Evolutionary conservation across 2,329 filamentous ascomycete genomes (phyloP).

Genomic region (Trichophyton simii): DNA sequence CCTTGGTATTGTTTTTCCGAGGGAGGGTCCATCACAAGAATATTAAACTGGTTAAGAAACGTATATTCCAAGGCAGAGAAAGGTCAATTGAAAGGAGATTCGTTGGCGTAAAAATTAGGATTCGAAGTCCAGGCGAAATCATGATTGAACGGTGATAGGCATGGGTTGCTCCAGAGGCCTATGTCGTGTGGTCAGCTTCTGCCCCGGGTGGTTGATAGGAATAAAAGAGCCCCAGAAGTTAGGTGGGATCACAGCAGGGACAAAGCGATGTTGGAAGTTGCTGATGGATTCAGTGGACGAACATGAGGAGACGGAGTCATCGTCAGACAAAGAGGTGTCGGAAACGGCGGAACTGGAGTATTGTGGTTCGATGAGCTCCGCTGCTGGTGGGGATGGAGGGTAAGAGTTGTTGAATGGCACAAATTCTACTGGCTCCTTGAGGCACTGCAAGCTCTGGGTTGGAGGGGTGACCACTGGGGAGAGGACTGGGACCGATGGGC

Average conservation of each 20-base stretch:
- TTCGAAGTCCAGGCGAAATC: neutral
- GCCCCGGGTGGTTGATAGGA: constrained; percentile 19
- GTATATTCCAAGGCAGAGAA: neutral
- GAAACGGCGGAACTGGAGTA: constrained; percentile 31
- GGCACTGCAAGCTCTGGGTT: constrained; percentile 20
- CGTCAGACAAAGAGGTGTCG: constrained; percentile 29
- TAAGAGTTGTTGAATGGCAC: constrained; percentile 23
- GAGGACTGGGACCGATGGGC: constrained; percentile 16
- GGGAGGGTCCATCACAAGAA: neutral
- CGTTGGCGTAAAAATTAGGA: neutral
- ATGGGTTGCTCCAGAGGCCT: constrained; percentile 17
- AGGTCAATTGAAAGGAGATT: neutral
- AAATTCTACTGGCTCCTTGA: constrained; percentile 24
- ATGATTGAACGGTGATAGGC: constrained; percentile 8
- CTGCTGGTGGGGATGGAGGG: constrained; percentile 24
- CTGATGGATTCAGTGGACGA: constrained; percentile 24
- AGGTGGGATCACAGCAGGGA: constrained; percentile 19
- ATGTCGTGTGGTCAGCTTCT: constrained; percentile 18
- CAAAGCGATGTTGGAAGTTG: constrained; percentile 15
- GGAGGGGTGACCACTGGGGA: constrained; percentile 21
- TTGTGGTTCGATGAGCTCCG: constrained; percentile 24
- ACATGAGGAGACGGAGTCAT: constrained; percentile 25
- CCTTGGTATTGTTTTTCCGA: neutral
- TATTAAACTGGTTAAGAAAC: neutral
- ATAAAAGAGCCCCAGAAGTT: constrained; percentile 19